These are phyloP conservation scores for Butyriboletus loyo DNA, from an alignment of 768 basidiomycete genomes.

Conservation along the genomic window DNA sequence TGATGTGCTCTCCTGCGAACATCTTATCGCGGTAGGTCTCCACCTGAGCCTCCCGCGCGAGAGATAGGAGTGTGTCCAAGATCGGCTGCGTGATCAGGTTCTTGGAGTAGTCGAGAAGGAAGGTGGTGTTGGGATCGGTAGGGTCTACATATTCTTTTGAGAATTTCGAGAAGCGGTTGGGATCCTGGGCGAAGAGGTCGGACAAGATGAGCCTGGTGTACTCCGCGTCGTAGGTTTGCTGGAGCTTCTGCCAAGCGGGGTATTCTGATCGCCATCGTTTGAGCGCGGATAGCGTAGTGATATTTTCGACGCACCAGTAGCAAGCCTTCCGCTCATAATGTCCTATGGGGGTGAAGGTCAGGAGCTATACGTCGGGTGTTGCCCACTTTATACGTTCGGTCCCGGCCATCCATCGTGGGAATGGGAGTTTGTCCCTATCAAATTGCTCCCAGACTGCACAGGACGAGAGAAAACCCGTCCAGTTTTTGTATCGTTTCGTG, in stretches of 20 bases:
- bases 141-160: conserved; percentile 70
- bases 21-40: conserved; percentile 86
- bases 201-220: conserved; percentile 76
- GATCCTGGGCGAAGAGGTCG: conserved; percentile 89
- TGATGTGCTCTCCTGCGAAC: conserved; percentile 96
- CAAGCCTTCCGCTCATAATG: conserved; percentile 61
- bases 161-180: conserved; percentile 83
- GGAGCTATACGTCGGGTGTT: neutral
- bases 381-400: conserved; percentile 14
- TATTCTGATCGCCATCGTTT: conserved; percentile 57
- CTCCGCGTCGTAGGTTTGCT: conserved; percentile 74
- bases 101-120: conserved; percentile 97
- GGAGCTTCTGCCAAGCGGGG: conserved; percentile 86
- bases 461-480: conserved; percentile 20
- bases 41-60: conserved; percentile 83
- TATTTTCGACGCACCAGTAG: conserved; percentile 43
- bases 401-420: conserved; percentile 22
- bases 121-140: conserved; percentile 63
- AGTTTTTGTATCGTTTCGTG: neutral
- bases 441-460: conserved; percentile 6
- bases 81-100: conserved; percentile 89
- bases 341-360: neutral
- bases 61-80: conserved; percentile 68
- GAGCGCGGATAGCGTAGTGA: neutral
- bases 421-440: neutral